phyloP scores from a whole-genome alignment of 2,329 filamentous ascomycete species.

The Aspergillus texensis region DNA sequence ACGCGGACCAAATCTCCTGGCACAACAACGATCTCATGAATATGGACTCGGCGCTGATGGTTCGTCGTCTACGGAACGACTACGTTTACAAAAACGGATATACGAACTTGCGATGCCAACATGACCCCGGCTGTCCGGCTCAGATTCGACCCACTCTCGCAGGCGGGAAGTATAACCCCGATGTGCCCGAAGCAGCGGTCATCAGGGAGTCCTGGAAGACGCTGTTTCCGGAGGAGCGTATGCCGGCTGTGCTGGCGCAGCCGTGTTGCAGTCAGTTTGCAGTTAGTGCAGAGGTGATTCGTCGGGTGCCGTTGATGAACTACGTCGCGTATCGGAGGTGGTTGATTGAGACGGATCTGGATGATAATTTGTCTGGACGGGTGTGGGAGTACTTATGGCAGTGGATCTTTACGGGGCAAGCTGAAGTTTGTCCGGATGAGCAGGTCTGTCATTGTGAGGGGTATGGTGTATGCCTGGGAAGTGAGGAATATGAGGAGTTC shows the following conservation, averaged over 20 bases:
- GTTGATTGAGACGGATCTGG: slow-evolving; percentile 52
- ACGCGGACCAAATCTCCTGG: slow-evolving; percentile 51
- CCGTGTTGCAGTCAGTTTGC: slow-evolving; percentile 61
- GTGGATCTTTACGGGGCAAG: slow-evolving; percentile 13
- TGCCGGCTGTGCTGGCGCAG: slow-evolving; percentile 49
- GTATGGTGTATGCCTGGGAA: slow-evolving; percentile 10
- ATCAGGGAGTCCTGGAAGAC: slow-evolving; percentile 31
- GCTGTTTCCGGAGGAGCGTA: slow-evolving; percentile 28
- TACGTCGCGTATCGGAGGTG: slow-evolving; percentile 55
- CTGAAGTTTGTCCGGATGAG: slow-evolving; percentile 13
- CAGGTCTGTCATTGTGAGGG: slow-evolving; percentile 12
- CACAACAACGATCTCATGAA: slow-evolving; percentile 54
- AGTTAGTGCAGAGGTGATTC: slow-evolving; percentile 53
- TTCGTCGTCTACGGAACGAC: slow-evolving; percentile 46
- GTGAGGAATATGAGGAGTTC: slow-evolving; percentile 12
- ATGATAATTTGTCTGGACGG: slow-evolving; percentile 51
- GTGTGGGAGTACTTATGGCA: slow-evolving; percentile 60
- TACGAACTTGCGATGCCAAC: slow-evolving; percentile 55
- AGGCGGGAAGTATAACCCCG: slow-evolving; percentile 13
- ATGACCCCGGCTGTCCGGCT: slow-evolving; percentile 52
- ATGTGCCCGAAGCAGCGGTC: slow-evolving; percentile 33
- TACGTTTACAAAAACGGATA: slow-evolving; percentile 50
- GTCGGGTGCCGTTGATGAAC: slow-evolving; percentile 46
- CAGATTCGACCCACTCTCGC: slow-evolving; percentile 43
- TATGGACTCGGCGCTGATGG: slow-evolving; percentile 47